Evolutionary conservation across 78 protist species (phyloP).

Genomic region (Chrysochromulina tobinii): DNA sequence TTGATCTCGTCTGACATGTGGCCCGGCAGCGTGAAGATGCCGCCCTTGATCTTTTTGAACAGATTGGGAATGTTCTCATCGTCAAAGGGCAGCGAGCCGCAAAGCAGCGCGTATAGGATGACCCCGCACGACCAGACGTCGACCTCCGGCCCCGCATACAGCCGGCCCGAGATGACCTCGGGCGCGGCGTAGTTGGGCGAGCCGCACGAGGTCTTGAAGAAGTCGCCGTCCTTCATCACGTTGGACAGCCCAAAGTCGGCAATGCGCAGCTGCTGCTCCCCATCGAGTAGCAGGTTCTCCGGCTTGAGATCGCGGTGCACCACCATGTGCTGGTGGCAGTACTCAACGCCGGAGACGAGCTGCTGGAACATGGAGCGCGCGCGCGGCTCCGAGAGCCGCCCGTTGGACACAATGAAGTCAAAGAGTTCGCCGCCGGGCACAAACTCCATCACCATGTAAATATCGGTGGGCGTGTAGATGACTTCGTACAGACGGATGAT

Average conservation of each 20-base stretch:
- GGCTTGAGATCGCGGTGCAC: constrained; percentile 98
- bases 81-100: constrained; percentile 97
- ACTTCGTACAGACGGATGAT: constrained; percentile 95
- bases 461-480: constrained; percentile 92
- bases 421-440: constrained; percentile 98
- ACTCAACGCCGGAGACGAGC: constrained; percentile 94
- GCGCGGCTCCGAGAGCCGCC: constrained; percentile 67
- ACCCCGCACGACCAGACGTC: constrained; percentile 67
- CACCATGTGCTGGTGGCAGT: constrained; percentile 92
- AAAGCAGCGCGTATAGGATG: constrained; percentile 91
- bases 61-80: constrained; percentile 95
- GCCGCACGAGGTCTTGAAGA: constrained; percentile 94
- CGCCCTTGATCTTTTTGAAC: constrained; percentile 84
- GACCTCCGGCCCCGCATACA: constrained; percentile 95
- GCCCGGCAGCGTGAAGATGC: constrained; percentile 80
- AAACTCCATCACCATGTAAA: constrained; percentile 87
- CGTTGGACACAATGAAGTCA: constrained; percentile 96
- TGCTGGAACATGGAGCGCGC: constrained; percentile 97
- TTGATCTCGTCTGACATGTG: constrained; percentile 71
- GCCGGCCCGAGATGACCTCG: constrained; percentile 84
- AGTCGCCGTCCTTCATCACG: constrained; percentile 89
- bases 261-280: constrained; percentile 74
- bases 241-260: constrained; percentile 98
- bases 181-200: constrained; percentile 99
- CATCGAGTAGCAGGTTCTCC: constrained; percentile 89